Base-by-base conservation (phyloP, 306 rosid genomes). In the Erythrophleum fordii region DNA sequence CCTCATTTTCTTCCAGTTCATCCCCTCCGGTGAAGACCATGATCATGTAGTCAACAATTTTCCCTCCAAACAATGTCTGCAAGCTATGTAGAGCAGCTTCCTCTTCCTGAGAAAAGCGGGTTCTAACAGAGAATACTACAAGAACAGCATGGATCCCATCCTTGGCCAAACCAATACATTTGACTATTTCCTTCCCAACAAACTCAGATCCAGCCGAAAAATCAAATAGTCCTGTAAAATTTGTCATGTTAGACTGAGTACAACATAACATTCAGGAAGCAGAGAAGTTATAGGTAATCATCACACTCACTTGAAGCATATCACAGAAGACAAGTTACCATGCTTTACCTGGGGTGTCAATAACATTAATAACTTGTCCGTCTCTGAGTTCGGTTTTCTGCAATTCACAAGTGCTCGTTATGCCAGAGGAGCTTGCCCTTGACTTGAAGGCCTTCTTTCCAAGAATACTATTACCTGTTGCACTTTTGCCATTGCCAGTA, bases 401-500 rank as follows among this genome's bases (percentile, higher is more conserved):
- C 89, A 90, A 62, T 78, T 95, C 95, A 82, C 91, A 90, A 20
- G 95, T 86, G 73, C 68, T 64, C 0, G 98, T 92, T 35, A 95
- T 89, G 9, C 88, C 89, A 4, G 87, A 79, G 0, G 91, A 83
- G 73, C 97, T 86, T 11, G 87, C 60, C 85, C 69, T 83, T 1
- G 98, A 92, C 7, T 61, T 87, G 89, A 92, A 95, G 62, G 85
- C 88, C 87, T 76, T 90, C 77, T 31, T 90, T 35, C 97, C 95
- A 60, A 92, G 66, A 85, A 95, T 92, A 37, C 89, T 91, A 72
- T 95, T 95, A 2, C 97, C 98, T 0, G 97, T 95, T 5, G 98
- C 95, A 83, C 98, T 95, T 87, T 94, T 95, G 4, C 98, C 98
- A 76, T 92, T 90, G 20, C 98, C 98, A 2, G 98, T 94, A 1